A percentile compares a stretch with the other conserved stretches of the same genome.
Evolutionary conservation across 2,329 filamentous ascomycete species (phyloP).

Genomic region (Aspergillus transmontanensis): DNA sequence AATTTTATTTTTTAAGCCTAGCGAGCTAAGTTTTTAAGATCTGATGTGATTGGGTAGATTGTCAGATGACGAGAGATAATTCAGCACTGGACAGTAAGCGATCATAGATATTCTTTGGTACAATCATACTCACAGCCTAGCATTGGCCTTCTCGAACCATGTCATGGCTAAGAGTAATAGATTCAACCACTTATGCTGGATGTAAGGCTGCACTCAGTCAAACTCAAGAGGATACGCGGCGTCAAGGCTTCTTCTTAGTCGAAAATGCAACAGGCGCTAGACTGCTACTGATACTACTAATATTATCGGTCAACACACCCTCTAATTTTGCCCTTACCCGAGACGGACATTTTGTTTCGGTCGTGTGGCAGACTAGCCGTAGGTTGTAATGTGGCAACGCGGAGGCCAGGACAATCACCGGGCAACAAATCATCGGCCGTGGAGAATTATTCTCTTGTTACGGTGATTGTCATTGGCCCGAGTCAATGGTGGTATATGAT

Average conservation of each 20-base stretch:
- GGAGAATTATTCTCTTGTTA: constrained; percentile 11
- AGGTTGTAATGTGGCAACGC: constrained; percentile 20
- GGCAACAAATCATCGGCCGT: constrained; percentile 18
- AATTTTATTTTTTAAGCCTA: neutral
- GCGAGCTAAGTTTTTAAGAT: neutral
- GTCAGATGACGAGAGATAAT: neutral
- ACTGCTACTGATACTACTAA: neutral
- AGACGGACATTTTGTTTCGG: constrained; percentile 13
- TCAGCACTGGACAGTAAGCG: neutral
- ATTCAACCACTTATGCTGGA: neutral
- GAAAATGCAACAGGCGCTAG: neutral
- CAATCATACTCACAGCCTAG: neutral
- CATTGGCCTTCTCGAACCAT: neutral
- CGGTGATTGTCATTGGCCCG: constrained; percentile 14
- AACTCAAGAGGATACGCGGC: neutral
- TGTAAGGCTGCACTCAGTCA: neutral
- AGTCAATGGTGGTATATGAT: constrained; percentile 11
- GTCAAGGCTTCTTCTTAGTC: neutral
- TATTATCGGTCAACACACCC: neutral
- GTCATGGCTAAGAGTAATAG: neutral
- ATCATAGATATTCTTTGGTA: constrained; percentile 3
- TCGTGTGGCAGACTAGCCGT: constrained; percentile 11
- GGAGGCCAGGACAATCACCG: constrained; percentile 12
- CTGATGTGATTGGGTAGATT: neutral
- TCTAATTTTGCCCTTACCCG: constrained; percentile 7